These are phyloP conservation scores for Solanum hybrid DNA, from an alignment of 305 asterid species.

Conservation along the genomic window DNA sequence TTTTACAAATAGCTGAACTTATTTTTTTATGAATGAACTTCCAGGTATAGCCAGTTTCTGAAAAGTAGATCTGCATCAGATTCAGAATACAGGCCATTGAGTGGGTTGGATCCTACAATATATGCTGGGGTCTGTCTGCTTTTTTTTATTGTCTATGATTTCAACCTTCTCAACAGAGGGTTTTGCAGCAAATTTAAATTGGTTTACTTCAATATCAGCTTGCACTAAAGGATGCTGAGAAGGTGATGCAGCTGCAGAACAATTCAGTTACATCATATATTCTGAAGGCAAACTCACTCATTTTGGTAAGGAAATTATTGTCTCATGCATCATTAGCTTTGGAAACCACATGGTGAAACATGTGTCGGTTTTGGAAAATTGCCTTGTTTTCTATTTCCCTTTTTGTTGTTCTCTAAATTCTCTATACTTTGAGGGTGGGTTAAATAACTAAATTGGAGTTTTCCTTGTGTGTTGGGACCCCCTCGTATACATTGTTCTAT, in stretches of 20 bases:
- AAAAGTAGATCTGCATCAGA: slow-evolving; percentile 67
- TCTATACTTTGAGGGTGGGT: not conserved
- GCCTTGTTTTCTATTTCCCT: not conserved
- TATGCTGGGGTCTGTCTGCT: slow-evolving; percentile 65
- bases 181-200: slow-evolving; percentile 9
- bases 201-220: slow-evolving; percentile 40
- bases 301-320: slow-evolving; percentile 54
- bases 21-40: not conserved
- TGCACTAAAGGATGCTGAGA: slow-evolving; percentile 91
- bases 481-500: not conserved
- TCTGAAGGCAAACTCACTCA: slow-evolving; percentile 83
- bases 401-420: not conserved
- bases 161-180: not conserved
- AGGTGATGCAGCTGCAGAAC: slow-evolving; percentile 48
- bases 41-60: slow-evolving; percentile 69
- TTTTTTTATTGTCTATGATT: not conserved
- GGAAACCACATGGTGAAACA: not conserved
- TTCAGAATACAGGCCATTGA: slow-evolving; percentile 73
- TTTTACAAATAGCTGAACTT: slow-evolving; percentile 2
- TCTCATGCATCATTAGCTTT: not conserved
- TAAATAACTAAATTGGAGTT: not conserved
- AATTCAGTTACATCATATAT: slow-evolving; percentile 37
- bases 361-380: not conserved
- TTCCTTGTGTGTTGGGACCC: not conserved
- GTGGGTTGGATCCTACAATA: slow-evolving; percentile 87